Evolutionary conservation across 306 rosid genomes (phyloP).

Genomic region (Vachellia collinsii): DNA sequence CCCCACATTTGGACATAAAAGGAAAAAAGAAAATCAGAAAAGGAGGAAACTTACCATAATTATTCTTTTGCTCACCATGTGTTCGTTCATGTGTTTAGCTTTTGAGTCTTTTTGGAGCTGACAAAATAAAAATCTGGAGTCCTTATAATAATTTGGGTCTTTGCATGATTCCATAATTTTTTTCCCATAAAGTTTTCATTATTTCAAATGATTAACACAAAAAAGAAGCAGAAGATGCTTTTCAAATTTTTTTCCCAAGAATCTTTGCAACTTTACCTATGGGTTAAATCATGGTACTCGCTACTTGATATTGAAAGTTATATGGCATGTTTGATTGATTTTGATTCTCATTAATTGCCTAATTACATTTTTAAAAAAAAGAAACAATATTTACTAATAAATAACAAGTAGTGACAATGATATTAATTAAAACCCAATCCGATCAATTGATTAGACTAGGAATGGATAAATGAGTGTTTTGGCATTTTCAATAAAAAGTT

Average conservation of each 20-base stretch:
- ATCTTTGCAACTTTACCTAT: not conserved
- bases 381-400: too few species aligned
- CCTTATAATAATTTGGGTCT: not conserved
- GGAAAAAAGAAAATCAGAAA: not conserved
- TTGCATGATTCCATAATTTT: not conserved
- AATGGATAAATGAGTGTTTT: too few species aligned
- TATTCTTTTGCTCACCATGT: not conserved
- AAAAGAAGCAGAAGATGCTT: slow-evolving; percentile 1
- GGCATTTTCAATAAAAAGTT: too few species aligned
- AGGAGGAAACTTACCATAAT: not conserved
- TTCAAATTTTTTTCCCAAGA: not conserved
- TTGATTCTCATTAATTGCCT: not conserved
- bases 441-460: too few species aligned
- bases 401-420: too few species aligned
- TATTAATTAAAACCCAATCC: too few species aligned
- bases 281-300: not conserved
- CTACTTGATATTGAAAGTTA: not conserved
- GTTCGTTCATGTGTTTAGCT: not conserved
- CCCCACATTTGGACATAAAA: not conserved
- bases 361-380: not conserved
- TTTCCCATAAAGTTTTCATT: not conserved
- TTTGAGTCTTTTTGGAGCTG: not conserved
- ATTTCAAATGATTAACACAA: not conserved
- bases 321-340: not conserved
- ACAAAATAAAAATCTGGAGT: not conserved